phyloP scores from a whole-genome alignment of 441 rosid species.

The Arabidopsis lyrata region DNA sequence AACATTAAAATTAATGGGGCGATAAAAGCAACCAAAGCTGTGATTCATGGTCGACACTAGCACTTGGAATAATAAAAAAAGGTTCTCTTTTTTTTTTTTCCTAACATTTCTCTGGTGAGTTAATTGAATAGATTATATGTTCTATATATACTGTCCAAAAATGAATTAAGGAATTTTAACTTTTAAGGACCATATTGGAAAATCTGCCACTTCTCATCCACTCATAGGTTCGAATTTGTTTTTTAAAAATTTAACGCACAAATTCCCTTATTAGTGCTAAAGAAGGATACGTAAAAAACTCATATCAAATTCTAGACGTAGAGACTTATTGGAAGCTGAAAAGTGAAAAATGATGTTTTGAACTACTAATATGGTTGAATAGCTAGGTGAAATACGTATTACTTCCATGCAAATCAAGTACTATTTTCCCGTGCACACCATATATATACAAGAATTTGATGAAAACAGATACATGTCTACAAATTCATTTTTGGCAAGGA shows the following conservation, averaged over 20 bases:
- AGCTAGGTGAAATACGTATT: background rate
- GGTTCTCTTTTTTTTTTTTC: background rate
- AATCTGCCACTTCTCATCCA: constrained; percentile 43
- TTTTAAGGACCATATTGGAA: constrained; percentile 14
- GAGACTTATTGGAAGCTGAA: background rate
- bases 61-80: constrained; percentile 29
- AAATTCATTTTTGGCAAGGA: background rate
- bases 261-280: constrained; percentile 36
- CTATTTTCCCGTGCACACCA: background rate
- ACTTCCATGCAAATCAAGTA: background rate
- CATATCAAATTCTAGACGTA: constrained; percentile 2
- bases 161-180: constrained; percentile 15
- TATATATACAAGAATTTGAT: background rate
- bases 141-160: constrained; percentile 6
- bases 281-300: background rate
- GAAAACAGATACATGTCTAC: background rate
- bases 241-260: constrained; percentile 7
- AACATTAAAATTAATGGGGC: background rate
- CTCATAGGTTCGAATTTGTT: constrained; percentile 31
- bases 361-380: background rate
- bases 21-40: constrained; percentile 23
- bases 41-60: constrained; percentile 38
- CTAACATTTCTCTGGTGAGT: constrained; percentile 10
- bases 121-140: constrained; percentile 5
- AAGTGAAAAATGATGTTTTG: background rate